Conservation (phyloP, 768 basidiomycete genomes). For the Coprinopsis strossmayeri region DNA sequence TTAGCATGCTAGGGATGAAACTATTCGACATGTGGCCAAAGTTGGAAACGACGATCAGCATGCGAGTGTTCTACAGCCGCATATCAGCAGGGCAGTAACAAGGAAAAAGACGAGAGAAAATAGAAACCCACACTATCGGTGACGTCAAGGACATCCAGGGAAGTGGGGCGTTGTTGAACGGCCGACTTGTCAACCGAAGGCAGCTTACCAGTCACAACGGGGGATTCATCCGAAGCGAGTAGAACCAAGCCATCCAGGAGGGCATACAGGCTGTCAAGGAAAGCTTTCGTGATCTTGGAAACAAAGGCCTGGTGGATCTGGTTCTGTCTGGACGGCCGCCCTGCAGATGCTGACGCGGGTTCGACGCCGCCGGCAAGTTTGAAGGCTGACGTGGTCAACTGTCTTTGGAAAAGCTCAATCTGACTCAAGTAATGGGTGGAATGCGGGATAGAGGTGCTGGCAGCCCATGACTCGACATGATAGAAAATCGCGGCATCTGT, state of each 20-base stretch:
- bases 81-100: neutral
- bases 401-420: constrained; percentile 76
- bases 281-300: constrained; percentile 73
- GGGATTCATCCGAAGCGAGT: constrained; percentile 67
- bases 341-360: constrained; percentile 38
- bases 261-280: constrained; percentile 79
- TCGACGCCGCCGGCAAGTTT: constrained; percentile 78
- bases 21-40: constrained; percentile 66
- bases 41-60: constrained; percentile 87
- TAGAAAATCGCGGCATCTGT: constrained; percentile 45
- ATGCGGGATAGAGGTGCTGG: constrained; percentile 52
- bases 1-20: constrained; percentile 74
- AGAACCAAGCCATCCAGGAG: constrained; percentile 83
- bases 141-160: constrained; percentile 53
- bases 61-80: constrained; percentile 63
- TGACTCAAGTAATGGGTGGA: constrained; percentile 72
- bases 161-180: constrained; percentile 36
- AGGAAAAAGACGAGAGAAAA: constrained; percentile 9
- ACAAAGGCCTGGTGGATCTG: constrained; percentile 58
- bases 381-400: constrained; percentile 68
- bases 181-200: constrained; percentile 23
- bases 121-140: constrained; percentile 47
- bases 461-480: constrained; percentile 80
- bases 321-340: constrained; percentile 52
- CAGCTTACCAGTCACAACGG: constrained; percentile 33